Evolutionary conservation across 768 basidiomycete species (phyloP), one percentile per base, ranked within the genome.

Genomic region (Cyclocybe cylindracea): DNA sequence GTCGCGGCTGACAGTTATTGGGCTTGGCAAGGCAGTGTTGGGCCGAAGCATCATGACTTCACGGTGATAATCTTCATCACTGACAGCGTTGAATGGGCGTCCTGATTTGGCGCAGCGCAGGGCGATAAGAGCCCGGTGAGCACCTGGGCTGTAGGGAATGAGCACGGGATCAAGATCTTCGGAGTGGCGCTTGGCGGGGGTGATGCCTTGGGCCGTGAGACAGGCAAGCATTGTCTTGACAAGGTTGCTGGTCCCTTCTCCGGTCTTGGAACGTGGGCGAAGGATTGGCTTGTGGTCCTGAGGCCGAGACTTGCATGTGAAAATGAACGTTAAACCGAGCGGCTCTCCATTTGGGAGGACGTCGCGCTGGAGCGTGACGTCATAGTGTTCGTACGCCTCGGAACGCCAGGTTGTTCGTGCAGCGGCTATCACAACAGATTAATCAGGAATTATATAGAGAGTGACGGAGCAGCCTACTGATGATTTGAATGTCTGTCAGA

Each of bases 41-140:
- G 70, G 68, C 6, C 60, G 55, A 19, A 72, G 61, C 51, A 72
- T 58, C n/a, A 63, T 38, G 16, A 70, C 65, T 44, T 72, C 65
- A 10, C 16, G 32, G 5, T 31, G 34, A 52, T 69, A 70, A 14
- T 62, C 54, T n/a, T 56, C 50, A 58, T 72, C 70, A 36, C 41
- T n/a, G 8, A 70, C 56, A 14, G 43, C 44, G 46, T 67, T 67
- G 43, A 69, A 67, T 3, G 67, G 69, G 1, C 54, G 55, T 10
- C 50, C 39, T 35, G 48, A 48, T 13, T 46, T 57, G 5, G 68
- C 64, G 44, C 55, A 63, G 2, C 59, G 50, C 50, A 70, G 41
- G 3, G 63, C 66, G 39, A 70, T 56, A 8, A 70, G 40, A 5
- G 61, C 62, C 29, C 59, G 56, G 39, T 69, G 65, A 10, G 46